Evolutionary conservation across 805 yeast species (phyloP).

Genomic region (Saturnispora kantuleensis): DNA sequence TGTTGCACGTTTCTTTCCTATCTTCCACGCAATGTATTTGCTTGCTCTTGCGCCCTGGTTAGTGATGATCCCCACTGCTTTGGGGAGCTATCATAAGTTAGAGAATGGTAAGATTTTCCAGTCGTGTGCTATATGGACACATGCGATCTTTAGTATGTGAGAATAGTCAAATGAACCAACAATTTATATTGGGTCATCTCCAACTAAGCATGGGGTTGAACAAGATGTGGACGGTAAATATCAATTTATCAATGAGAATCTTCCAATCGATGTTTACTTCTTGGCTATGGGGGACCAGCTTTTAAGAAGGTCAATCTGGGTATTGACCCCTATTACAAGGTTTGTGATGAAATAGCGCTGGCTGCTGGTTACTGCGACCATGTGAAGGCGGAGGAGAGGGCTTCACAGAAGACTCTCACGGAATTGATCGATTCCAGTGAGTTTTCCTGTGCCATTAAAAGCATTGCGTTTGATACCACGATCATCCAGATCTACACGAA

Average conservation of each 20-base stretch:
- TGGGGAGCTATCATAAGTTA: conserved; percentile 10
- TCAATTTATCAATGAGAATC: too few relatives aligned
- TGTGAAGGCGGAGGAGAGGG: conserved; percentile 11
- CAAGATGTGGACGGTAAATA: too few relatives aligned
- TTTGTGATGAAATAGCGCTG: conserved; percentile 24
- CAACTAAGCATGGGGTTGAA: too few relatives aligned
- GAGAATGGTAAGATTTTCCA: conserved; percentile 18
- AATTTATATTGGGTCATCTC: conserved; percentile 7
- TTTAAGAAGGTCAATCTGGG: conserved; percentile 19
- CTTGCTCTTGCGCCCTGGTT: too few relatives aligned
- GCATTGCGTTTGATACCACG: too few relatives aligned
- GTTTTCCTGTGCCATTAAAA: conserved; percentile 11
- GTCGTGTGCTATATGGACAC: conserved; percentile 25
- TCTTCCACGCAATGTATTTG: too few relatives aligned
- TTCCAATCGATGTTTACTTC: conserved; percentile 8
- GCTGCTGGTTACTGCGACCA: conserved; percentile 18
- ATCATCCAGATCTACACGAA: too few relatives aligned
- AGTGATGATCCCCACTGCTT: background rate
- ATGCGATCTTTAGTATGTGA: conserved; percentile 11
- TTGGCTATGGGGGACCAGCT: conserved; percentile 20
- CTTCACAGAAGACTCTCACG: conserved; percentile 10
- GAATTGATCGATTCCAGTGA: conserved; percentile 15
- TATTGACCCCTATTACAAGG: conserved; percentile 11
- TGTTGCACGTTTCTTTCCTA: too few relatives aligned
- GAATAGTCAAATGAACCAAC: background rate